These are phyloP conservation scores for Globisporangium okanoganense DNA, from an alignment of 352 stramenopile genomes.

Conservation along the genomic window DNA sequence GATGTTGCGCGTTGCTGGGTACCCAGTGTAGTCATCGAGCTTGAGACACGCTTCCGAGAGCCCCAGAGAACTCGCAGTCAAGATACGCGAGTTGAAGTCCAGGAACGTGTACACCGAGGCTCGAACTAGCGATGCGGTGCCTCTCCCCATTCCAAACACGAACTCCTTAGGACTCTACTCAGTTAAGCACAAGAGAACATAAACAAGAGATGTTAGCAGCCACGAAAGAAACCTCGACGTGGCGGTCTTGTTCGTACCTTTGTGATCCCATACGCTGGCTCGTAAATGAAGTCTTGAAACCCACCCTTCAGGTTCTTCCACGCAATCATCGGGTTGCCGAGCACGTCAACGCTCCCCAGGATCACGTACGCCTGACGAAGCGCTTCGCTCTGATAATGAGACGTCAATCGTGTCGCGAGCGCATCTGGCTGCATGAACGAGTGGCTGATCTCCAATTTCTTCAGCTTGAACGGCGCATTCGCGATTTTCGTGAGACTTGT, in stretches of 20 bases:
- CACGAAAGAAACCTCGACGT: neutral
- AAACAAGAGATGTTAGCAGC: neutral
- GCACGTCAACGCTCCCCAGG: constrained; percentile 81
- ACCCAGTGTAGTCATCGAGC: constrained; percentile 86
- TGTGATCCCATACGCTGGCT: constrained; percentile 73
- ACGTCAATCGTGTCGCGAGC: constrained; percentile 56
- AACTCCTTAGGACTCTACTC: constrained; percentile 70
- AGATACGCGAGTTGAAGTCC: constrained; percentile 86
- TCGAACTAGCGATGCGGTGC: constrained; percentile 80
- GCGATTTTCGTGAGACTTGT: constrained; percentile 87
- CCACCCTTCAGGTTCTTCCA: constrained; percentile 82
- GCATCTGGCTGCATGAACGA: constrained; percentile 84
- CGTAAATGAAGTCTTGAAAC: constrained; percentile 81
- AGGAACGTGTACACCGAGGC: constrained; percentile 84
- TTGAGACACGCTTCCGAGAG: constrained; percentile 84
- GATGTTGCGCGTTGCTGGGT: constrained; percentile 79
- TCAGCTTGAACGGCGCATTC: constrained; percentile 84
- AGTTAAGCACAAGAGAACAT: neutral
- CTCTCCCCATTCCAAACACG: constrained; percentile 68
- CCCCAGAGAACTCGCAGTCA: constrained; percentile 73
- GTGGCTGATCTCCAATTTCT: constrained; percentile 69
- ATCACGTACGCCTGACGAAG: constrained; percentile 87
- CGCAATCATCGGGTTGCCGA: constrained; percentile 86
- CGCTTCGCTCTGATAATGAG: constrained; percentile 87
- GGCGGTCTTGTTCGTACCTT: constrained; percentile 25